A percentile compares a stretch with the other conserved stretches of the same genome.
Conservation (phyloP, 2,329 filamentous ascomycete genomes). For the Fusarium palustre region DNA sequence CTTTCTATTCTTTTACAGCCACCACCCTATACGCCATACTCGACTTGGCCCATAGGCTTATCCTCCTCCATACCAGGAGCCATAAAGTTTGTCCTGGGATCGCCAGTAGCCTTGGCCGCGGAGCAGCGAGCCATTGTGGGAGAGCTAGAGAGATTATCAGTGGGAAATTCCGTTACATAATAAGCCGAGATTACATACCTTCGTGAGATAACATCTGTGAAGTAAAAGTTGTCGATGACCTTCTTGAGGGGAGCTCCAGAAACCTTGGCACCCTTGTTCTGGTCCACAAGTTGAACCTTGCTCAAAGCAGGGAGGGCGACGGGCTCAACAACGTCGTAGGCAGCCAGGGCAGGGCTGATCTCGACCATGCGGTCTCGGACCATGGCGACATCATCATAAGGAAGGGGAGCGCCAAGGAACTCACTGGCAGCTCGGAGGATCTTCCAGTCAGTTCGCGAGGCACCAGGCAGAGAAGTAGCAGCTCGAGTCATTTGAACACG, state of each 20-base stretch:
- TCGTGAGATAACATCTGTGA: constrained; percentile 96
- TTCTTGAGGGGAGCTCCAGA: constrained; percentile 81
- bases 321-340: constrained; percentile 92
- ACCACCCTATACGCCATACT: constrained; percentile 64
- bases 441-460: constrained; percentile 97
- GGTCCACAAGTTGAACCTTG: constrained; percentile 95
- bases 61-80: constrained; percentile 75
- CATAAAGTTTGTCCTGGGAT: constrained; percentile 84
- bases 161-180: constrained; percentile 15
- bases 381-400: constrained; percentile 91
- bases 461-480: constrained; percentile 88
- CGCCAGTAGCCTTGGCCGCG: constrained; percentile 85
- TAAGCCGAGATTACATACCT: constrained; percentile 70
- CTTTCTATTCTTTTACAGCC: constrained; percentile 54
- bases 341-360: constrained; percentile 88
- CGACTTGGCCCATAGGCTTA: constrained; percentile 70
- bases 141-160: constrained; percentile 69
- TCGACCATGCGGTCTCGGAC: constrained; percentile 94
- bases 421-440: constrained; percentile 94
- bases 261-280: constrained; percentile 89
- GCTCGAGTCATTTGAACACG: constrained; percentile 93
- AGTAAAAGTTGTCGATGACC: constrained; percentile 96
- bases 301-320: constrained; percentile 79
- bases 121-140: constrained; percentile 99
- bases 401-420: constrained; percentile 86